Conservation (phyloP, 345 rosid genomes). For the Gossypium rotundifolium region DNA sequence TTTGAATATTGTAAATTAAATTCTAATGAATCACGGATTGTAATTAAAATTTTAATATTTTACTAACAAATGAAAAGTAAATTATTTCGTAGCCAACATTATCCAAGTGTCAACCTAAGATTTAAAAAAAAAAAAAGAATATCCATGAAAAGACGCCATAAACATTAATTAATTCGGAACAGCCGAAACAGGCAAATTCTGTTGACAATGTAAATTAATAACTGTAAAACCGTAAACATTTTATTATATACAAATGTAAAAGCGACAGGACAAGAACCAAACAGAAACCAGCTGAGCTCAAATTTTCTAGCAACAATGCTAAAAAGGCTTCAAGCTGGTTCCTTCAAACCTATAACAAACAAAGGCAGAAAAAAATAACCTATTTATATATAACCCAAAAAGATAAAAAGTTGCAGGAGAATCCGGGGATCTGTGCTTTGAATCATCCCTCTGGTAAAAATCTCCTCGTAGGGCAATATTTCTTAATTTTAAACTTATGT, state of each 20-base stretch:
- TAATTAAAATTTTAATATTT: too few species aligned
- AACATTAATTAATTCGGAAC: background rate
- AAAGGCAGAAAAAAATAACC: too few species aligned
- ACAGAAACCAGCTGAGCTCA: slow-evolving; percentile 54
- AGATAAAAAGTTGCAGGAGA: slow-evolving; percentile 17
- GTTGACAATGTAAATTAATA: background rate
- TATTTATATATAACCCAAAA: background rate
- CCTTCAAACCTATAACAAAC: slow-evolving; percentile 8
- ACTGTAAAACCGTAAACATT: background rate
- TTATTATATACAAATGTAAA: background rate
- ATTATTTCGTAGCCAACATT: background rate
- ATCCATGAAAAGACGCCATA: background rate
- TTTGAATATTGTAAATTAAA: too few species aligned
- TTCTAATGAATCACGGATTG: too few species aligned
- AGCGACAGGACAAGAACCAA: background rate
- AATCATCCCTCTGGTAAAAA: slow-evolving; percentile 49
- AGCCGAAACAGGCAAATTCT: background rate
- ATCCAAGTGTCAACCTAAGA: background rate
- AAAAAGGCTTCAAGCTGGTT: slow-evolving; percentile 46
- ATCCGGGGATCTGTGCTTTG: slow-evolving; percentile 43
- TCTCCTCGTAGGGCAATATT: slow-evolving; percentile 9
- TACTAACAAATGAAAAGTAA: too few species aligned
- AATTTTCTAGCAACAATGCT: slow-evolving; percentile 21
- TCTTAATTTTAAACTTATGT: background rate
- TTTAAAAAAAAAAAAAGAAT: background rate